A percentile compares a stretch with the other conserved stretches of the same genome.
Conservation (phyloP, 2,329 filamentous ascomycete genomes). For the Cladosporium sp. region DNA sequence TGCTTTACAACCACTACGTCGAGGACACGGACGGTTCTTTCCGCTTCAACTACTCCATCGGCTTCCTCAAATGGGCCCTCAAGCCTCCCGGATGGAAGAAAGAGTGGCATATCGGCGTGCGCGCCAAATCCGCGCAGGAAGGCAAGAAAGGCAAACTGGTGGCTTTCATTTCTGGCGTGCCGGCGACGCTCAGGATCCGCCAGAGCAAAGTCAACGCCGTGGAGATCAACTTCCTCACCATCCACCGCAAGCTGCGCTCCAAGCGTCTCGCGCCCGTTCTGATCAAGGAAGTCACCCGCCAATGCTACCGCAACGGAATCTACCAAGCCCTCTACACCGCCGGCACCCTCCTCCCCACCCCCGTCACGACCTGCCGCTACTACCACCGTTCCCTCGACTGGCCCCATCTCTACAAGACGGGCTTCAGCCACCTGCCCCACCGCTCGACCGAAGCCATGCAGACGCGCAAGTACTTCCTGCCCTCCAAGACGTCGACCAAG, state of each 20-base stretch:
- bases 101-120: slow-evolving; percentile 92
- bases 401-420: slow-evolving; percentile 91
- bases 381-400: slow-evolving; percentile 92
- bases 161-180: slow-evolving; percentile 92
- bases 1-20: slow-evolving; percentile 91
- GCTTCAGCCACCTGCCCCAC: slow-evolving; percentile 81
- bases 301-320: slow-evolving; percentile 78
- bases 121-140: slow-evolving; percentile 47
- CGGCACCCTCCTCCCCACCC: slow-evolving; percentile 83
- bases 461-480: slow-evolving; percentile 78
- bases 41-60: slow-evolving; percentile 88
- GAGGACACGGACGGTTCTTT: slow-evolving; percentile 97
- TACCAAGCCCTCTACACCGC: slow-evolving; percentile 97
- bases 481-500: slow-evolving; percentile 64
- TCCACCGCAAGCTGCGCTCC: slow-evolving; percentile 94
- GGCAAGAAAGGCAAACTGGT: slow-evolving; percentile 79
- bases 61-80: slow-evolving; percentile 89
- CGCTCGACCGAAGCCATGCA: slow-evolving; percentile 82
- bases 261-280: slow-evolving; percentile 90
- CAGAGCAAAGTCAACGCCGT: slow-evolving; percentile 69
- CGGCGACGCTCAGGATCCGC: slow-evolving; percentile 75
- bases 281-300: slow-evolving; percentile 94
- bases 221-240: slow-evolving; percentile 96
- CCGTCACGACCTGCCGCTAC: slow-evolving; percentile 89
- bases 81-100: slow-evolving; percentile 92